Evolutionary conservation across 306 rosid genomes (phyloP).

Genomic region (Arachis hypogaea): DNA sequence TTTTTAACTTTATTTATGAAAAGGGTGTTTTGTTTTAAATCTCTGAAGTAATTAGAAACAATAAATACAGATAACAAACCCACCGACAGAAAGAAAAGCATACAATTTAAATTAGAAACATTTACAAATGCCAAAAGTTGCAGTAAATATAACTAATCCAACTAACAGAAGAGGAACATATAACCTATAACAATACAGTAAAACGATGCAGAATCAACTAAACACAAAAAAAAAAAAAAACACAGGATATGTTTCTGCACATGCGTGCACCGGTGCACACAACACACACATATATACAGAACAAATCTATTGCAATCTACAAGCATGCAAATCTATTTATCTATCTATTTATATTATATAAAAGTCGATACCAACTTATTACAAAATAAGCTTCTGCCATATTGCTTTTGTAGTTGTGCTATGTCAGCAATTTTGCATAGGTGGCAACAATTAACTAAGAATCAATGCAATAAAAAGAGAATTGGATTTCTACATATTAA

Average conservation of each 20-base stretch:
- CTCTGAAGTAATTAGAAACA: constrained; percentile 17
- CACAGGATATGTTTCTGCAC: neutral
- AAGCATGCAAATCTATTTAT: neutral
- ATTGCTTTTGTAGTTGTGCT: too few relatives aligned
- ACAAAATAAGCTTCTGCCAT: too few relatives aligned
- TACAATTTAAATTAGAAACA: neutral
- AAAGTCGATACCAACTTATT: too few relatives aligned
- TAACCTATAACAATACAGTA: neutral
- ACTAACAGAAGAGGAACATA: neutral
- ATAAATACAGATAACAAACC: constrained; percentile 31
- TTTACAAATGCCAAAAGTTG: constrained; percentile 2
- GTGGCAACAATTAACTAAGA: too few relatives aligned
- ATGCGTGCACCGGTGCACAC: neutral
- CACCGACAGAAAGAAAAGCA: constrained; percentile 1
- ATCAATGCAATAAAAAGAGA: too few relatives aligned
- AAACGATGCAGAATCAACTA: neutral
- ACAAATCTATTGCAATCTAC: neutral
- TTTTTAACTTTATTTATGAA: neutral
- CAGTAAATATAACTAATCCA: neutral
- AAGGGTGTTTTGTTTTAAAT: neutral
- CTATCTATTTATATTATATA: too few relatives aligned
- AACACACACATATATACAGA: neutral
- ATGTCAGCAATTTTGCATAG: too few relatives aligned
- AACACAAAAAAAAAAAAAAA: neutral
- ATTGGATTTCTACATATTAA: too few relatives aligned